Conservation (phyloP, 78 protist genomes). For the Dictyostelium citrinum region DNA sequence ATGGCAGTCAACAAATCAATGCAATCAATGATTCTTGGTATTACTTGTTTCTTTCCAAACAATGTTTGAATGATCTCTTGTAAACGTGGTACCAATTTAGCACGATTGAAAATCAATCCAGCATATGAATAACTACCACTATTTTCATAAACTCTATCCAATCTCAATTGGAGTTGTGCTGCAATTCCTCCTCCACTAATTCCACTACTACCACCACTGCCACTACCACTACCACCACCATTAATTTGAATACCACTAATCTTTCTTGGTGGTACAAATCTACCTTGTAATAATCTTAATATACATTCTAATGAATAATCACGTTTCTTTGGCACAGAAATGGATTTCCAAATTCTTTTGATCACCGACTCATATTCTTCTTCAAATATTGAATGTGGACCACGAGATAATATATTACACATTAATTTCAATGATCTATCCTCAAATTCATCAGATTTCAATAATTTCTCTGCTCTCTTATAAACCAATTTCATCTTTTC, state of each 20-base stretch:
- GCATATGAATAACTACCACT: constrained; percentile 36
- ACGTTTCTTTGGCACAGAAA: constrained; percentile 33
- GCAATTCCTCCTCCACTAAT: constrained; percentile 34
- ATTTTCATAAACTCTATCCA: constrained; percentile 71
- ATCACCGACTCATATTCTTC: constrained; percentile 48
- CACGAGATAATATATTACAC: constrained; percentile 60
- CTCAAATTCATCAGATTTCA: constrained; percentile 65
- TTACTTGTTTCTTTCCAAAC: constrained; percentile 54
- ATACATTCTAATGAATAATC: constrained; percentile 69
- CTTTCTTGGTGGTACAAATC: constrained; percentile 67
- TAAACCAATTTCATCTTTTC: constrained; percentile 56
- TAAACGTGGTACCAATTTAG: constrained; percentile 53
- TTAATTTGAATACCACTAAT: constrained; percentile 44
- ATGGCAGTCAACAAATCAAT: constrained; percentile 53
- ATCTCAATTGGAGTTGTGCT: constrained; percentile 50
- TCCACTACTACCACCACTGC: background rate
- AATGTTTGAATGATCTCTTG: constrained; percentile 47
- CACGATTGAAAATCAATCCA: constrained; percentile 46
- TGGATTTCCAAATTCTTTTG: constrained; percentile 41
- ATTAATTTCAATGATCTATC: constrained; percentile 47
- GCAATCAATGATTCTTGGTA: constrained; percentile 39
- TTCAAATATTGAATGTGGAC: constrained; percentile 61
- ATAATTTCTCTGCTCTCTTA: constrained; percentile 48
- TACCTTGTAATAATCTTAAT: constrained; percentile 47
- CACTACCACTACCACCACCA: background rate